Base-by-base conservation (phyloP, 2,329 filamentous ascomycete genomes). In the Albifimbria verrucaria region DNA sequence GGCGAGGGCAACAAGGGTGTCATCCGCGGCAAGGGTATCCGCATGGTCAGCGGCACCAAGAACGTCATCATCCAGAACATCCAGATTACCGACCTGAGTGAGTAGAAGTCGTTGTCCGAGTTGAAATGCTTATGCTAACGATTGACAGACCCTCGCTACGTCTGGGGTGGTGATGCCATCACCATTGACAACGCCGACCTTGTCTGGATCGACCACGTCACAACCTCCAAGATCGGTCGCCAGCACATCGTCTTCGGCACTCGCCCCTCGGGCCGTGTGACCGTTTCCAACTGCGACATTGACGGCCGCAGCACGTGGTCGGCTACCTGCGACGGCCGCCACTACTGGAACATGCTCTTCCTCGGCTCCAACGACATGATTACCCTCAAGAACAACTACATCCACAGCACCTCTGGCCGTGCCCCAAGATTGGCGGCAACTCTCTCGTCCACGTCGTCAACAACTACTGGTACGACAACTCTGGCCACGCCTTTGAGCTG, bases 51-150 rank as follows among this genome's bases (percentile, higher is more conserved):
- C 51, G 73, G 72, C 20, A 74, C 65, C 63, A 66, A 61, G 55
- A 84, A 86, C 66, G 69, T 87, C 64, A 85, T 86, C 63, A 78
- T 85, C 65, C 82, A 82, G 72, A 83, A 81, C 68, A 68, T 82
- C 52, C 74, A 77, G 50, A 74, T 83, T 61, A 81, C 78, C 49
- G 70, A 80, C 49, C 68, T 84, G 48, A 83, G 12, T 32, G 26
- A 32, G 26, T 32, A 15, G n/a, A n/a, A n/a, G n/a, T n/a, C n/a
- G n/a, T n/a, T n/a, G n/a, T n/a, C 26, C 26, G 9, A 9, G 26
- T 7, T 32, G 26, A 32, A 9, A 9, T 7, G 7, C 15, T 15
- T 15, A 32, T 32, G 26, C 26, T 32, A 32, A 32, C 26, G 15
- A 15, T 12, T 7, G 5, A 5, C 32, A 7, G 32, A 84, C 71